A percentile compares a stretch with the other conserved stretches of the same genome.
phyloP scores from a whole-genome alignment of 192 early-diverging fungal genomes.

The Entomortierella parvispora region DNA sequence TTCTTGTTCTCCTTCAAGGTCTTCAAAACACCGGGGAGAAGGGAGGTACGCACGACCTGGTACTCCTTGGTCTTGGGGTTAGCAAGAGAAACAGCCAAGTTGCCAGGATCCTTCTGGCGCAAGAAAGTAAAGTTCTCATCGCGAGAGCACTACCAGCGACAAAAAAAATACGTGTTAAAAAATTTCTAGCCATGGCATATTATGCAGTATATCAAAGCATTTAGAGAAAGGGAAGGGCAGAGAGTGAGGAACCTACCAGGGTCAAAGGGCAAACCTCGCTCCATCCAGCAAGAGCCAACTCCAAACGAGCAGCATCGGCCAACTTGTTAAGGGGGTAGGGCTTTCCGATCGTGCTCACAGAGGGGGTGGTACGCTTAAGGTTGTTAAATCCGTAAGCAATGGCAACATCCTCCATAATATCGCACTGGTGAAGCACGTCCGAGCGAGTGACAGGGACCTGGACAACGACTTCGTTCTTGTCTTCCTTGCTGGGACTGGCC shows the following conservation, averaged over 20 bases:
- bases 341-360: constrained; percentile 84
- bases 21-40: constrained; percentile 95
- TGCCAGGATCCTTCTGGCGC: constrained; percentile 79
- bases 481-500: constrained; percentile 61
- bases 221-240: background rate
- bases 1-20: constrained; percentile 89
- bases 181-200: background rate
- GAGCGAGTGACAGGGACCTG: constrained; percentile 89
- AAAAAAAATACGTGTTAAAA: constrained; percentile 14
- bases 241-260: constrained; percentile 67
- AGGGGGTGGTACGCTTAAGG: constrained; percentile 82
- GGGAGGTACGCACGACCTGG: constrained; percentile 91
- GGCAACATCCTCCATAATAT: constrained; percentile 98
- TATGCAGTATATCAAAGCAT: background rate
- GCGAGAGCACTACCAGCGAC: constrained; percentile 89
- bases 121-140: constrained; percentile 96
- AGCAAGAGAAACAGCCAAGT: constrained; percentile 84
- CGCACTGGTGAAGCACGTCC: constrained; percentile 96
- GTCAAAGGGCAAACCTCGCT: constrained; percentile 94
- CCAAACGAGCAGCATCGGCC: constrained; percentile 83
- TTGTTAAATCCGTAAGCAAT: constrained; percentile 98
- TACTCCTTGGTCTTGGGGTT: constrained; percentile 95
- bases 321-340: constrained; percentile 95
- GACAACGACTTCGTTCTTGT: constrained; percentile 73
- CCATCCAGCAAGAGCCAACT: constrained; percentile 91